A percentile compares a stretch with the other conserved stretches of the same genome.
Conservation (phyloP, 2,329 filamentous ascomycete species). For the Atkinsonella texensis region DNA sequence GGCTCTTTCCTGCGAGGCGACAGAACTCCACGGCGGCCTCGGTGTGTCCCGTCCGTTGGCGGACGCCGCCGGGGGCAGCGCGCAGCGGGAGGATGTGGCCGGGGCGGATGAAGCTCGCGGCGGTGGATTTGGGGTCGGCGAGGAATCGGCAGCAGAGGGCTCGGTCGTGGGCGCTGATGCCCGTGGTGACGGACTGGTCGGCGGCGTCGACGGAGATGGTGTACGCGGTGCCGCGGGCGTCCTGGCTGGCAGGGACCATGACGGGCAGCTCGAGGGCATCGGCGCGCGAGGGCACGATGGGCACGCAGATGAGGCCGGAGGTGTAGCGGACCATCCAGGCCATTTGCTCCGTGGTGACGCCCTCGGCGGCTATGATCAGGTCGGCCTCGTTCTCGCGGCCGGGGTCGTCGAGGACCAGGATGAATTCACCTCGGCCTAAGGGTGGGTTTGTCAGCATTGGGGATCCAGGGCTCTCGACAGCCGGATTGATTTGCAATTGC, state of each 20-base stretch:
- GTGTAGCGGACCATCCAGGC: constrained; percentile 91
- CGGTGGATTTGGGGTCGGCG: constrained; percentile 48
- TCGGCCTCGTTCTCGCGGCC: constrained; percentile 96
- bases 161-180: constrained; percentile 82
- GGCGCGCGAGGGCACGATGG: constrained; percentile 59
- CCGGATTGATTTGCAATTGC: too few relatives aligned
- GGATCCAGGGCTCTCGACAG: too few relatives aligned
- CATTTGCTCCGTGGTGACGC: constrained; percentile 80
- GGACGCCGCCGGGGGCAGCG: constrained; percentile 67
- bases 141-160: constrained; percentile 69
- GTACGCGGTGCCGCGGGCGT: constrained; percentile 87
- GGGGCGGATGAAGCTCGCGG: constrained; percentile 61
- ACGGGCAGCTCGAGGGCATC: constrained; percentile 65
- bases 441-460: background rate
- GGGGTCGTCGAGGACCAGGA: constrained; percentile 87
- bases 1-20: constrained; percentile 63
- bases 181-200: constrained; percentile 64
- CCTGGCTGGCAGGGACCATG: constrained; percentile 68
- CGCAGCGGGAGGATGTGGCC: constrained; percentile 85
- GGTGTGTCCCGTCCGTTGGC: constrained; percentile 73
- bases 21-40: constrained; percentile 92
- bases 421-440: constrained; percentile 71
- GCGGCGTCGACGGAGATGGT: constrained; percentile 77
- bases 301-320: constrained; percentile 84
- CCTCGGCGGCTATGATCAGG: constrained; percentile 82